These are phyloP conservation scores for Dioscorea alata DNA, from an alignment of 106 monocot genomes.

Conservation along the genomic window DNA sequence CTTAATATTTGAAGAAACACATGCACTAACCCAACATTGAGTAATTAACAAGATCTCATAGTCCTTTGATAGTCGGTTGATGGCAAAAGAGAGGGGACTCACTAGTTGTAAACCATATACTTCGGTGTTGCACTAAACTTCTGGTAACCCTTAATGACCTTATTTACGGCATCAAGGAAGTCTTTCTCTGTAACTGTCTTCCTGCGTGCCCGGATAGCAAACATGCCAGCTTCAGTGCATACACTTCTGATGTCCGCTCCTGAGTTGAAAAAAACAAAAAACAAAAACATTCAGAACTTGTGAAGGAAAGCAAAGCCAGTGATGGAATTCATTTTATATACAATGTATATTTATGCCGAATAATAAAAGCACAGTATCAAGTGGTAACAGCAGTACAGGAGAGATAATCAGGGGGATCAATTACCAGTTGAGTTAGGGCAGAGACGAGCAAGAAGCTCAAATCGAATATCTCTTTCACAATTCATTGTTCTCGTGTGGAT, in stretches of 20 bases:
- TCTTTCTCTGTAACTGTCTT: slow-evolving; percentile 98
- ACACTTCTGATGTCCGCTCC: slow-evolving; percentile 97
- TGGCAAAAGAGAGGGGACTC: too few species aligned
- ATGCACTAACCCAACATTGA: too few species aligned
- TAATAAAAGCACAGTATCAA: background rate
- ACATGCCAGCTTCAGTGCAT: slow-evolving; percentile 98
- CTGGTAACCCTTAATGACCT: slow-evolving; percentile 97
- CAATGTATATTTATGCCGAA: too few species aligned
- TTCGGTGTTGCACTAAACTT: slow-evolving; percentile 99
- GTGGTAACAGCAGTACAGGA: background rate
- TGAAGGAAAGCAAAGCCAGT: too few species aligned
- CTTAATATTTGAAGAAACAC: too few species aligned
- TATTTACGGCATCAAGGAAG: slow-evolving; percentile 93
- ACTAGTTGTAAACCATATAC: slow-evolving; percentile 88
- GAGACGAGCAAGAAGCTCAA: slow-evolving; percentile 95
- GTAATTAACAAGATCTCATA: too few species aligned
- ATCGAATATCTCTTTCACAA: slow-evolving; percentile 90
- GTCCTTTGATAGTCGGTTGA: too few species aligned
- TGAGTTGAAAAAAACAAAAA: background rate
- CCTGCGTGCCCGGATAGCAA: slow-evolving; percentile 79
- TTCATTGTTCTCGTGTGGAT: slow-evolving; percentile 98
- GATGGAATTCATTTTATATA: too few species aligned
- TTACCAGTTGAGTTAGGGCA: slow-evolving; percentile 98
- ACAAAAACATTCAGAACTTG: too few species aligned
- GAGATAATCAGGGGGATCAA: background rate